Percentiles rank a stretch among this genome's conserved stretches.
Conservation (phyloP, 345 rosid genomes). For the Syzygium grande region DNA sequence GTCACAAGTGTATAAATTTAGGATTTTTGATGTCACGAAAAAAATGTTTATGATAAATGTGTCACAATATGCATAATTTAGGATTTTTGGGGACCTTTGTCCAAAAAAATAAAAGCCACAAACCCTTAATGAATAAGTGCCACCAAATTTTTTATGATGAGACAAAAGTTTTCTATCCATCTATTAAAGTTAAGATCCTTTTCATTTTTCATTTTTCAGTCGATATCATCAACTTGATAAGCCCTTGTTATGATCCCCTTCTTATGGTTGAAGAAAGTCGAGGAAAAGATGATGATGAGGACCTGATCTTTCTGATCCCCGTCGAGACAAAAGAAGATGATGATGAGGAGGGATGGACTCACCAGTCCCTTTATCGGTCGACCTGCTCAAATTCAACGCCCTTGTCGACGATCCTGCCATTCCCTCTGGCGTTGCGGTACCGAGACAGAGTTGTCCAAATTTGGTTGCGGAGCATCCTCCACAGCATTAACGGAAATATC, state of each 20-base stretch:
- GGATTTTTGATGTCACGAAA: too few relatives aligned
- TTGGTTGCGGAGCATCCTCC: constrained; percentile 62
- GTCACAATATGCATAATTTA: too few relatives aligned
- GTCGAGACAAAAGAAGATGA: not conserved
- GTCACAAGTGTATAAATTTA: too few relatives aligned
- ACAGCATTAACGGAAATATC: constrained; percentile 30
- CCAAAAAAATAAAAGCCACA: not conserved
- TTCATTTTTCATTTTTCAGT: not conserved
- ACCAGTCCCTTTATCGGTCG: constrained; percentile 59
- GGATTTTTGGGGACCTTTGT: too few relatives aligned
- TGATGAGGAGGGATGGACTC: not conserved
- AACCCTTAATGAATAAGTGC: not conserved
- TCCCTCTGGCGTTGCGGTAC: constrained; percentile 51
- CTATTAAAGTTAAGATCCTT: not conserved
- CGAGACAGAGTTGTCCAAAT: constrained; percentile 62
- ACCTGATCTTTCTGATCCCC: not conserved
- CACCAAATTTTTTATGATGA: not conserved
- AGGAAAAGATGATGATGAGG: too few relatives aligned
- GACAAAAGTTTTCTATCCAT: not conserved
- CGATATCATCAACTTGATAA: not conserved
- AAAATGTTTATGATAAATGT: too few relatives aligned
- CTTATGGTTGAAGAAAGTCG: not conserved
- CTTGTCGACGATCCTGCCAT: constrained; percentile 46
- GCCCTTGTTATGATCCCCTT: not conserved
- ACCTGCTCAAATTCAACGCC: constrained; percentile 75